phyloP scores from a whole-genome alignment of 139 green algal species.

The Zygnema cylindricum region DNA sequence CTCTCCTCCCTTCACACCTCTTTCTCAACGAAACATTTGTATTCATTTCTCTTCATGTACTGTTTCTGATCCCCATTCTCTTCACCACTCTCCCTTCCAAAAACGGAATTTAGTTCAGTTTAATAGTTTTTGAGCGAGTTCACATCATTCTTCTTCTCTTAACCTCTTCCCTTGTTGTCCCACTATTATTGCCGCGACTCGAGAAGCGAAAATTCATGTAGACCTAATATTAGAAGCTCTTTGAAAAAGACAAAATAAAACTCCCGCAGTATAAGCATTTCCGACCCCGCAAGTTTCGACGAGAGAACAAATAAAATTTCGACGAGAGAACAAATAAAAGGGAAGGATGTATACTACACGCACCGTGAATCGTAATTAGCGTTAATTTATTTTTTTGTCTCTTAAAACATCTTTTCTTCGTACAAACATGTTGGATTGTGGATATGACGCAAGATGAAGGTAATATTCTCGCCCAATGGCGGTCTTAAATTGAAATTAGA shows the following conservation, averaged over 20 bases:
- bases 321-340: too few relatives aligned
- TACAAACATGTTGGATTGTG: too few relatives aligned
- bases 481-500: too few relatives aligned
- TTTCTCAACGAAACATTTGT: background rate
- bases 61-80: background rate
- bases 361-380: too few relatives aligned
- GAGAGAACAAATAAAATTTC: slow-evolving; percentile 64
- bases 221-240: slow-evolving; percentile 8
- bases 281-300: slow-evolving; percentile 90
- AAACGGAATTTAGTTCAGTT: slow-evolving; percentile 17
- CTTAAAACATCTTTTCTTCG: too few relatives aligned
- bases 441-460: too few relatives aligned
- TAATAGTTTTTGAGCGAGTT: slow-evolving; percentile 24
- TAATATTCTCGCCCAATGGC: too few relatives aligned
- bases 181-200: slow-evolving; percentile 49
- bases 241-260: slow-evolving; percentile 44
- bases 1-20: too few relatives aligned
- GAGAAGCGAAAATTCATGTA: slow-evolving; percentile 30
- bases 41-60: background rate
- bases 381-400: too few relatives aligned
- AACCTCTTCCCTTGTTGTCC: slow-evolving; percentile 46
- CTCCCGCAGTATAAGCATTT: slow-evolving; percentile 79
- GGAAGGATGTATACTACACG: slow-evolving; percentile 25
- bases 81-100: background rate
- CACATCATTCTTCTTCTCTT: slow-evolving; percentile 28